Conservation (phyloP, 2,329 filamentous ascomycete species). For the Exserohilum turcica region DNA sequence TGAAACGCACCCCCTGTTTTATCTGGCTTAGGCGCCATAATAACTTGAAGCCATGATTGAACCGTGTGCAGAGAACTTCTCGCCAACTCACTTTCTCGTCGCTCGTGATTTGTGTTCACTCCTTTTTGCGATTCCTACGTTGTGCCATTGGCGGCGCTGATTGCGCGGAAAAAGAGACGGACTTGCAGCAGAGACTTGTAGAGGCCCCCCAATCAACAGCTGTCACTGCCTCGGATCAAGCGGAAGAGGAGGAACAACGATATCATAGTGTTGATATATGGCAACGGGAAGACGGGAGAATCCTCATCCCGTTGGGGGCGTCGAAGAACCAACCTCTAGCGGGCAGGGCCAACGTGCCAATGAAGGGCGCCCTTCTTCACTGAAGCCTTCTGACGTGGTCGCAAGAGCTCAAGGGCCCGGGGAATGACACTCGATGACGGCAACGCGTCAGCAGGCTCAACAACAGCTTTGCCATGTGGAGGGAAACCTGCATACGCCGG, state of each 20-base stretch:
- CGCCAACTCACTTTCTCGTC: not conserved
- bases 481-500: not conserved
- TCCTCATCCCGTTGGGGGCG: not conserved
- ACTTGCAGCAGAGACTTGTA: not conserved
- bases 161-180: not conserved
- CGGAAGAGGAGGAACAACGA: not conserved
- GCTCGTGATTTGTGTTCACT: not conserved
- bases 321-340: not conserved
- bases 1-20: conserved; percentile 11
- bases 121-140: not conserved
- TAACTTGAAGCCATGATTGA: not conserved
- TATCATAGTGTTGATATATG: too few relatives aligned
- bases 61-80: not conserved
- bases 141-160: not conserved
- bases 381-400: not conserved
- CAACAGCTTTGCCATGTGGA: not conserved
- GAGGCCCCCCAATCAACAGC: not conserved
- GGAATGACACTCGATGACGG: not conserved
- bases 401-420: not conserved
- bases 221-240: not conserved
- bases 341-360: not conserved
- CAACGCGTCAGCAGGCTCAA: not conserved
- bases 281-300: not conserved
- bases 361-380: not conserved
- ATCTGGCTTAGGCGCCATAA: conserved; percentile 8